Evolutionary conservation across 345 rosid genomes (phyloP), one percentile per base, ranked within the genome.

Genomic region (Combretum micranthum): DNA sequence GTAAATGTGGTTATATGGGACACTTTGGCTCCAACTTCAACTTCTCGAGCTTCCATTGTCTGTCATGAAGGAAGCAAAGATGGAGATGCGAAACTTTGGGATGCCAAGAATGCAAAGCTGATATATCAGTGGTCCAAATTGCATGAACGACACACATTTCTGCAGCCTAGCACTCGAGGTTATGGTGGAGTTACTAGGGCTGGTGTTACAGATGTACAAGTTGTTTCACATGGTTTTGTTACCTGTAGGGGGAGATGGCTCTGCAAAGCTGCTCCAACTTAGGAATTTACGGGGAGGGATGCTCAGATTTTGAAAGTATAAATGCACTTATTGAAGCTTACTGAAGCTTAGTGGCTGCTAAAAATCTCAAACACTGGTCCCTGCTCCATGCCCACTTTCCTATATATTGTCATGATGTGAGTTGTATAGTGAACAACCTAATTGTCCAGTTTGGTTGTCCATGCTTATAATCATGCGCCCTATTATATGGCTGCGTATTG

Each of bases 31-130:
- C 98, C 95, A 3, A 86, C 98, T 44, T 69, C 89, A 63, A 85
- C 89, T 56, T 85, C 96, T 8, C 87, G 69, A 50, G 96, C 98
- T 64, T 82, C 91, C 53, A 80, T 85, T 67, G 61, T 69, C 52
- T 85, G 96, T 68, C 98, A 91, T 77, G 89, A 91, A 80, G 98
- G 96, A 74, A 85, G 98, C 77, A 91, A 90, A 73, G 98, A 91
- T 65, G 98, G 98, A 65, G 96, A 91, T n/a, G 83, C 87, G 20
- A 90, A 85, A 72, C 96, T 90, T 39, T 90, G 97, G 97, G 97
- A 90, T 70, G 96, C 96, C 25, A 87, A 87, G 68, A 81, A 79
- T 54, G 86, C 94, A 47, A 79, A 72, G 67, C 52, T 91, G 63
- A n/a, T n/a, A n/a, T n/a, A n/a, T n/a, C n/a, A n/a, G n/a, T n/a